These are phyloP conservation scores for Botrytis aclada DNA, from an alignment of 2,329 filamentous ascomycete genomes.

Conservation along the genomic window DNA sequence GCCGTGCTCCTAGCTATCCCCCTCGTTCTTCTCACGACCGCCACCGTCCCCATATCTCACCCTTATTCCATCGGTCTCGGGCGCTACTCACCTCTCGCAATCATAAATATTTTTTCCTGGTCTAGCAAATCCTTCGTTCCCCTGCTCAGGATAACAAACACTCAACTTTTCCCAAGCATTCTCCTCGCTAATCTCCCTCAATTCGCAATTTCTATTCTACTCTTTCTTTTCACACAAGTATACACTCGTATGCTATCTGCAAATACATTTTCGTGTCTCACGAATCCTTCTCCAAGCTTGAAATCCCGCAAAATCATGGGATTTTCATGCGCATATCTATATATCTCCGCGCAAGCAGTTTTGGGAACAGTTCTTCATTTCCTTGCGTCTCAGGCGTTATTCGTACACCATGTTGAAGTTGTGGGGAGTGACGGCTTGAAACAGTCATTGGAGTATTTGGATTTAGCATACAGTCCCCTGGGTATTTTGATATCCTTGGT, in stretches of 20 bases:
- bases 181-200: slow-evolving; percentile 49
- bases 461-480: slow-evolving; percentile 12
- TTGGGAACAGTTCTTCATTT: neutral
- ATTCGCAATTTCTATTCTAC: slow-evolving; percentile 45
- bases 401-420: slow-evolving; percentile 3
- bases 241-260: slow-evolving; percentile 47
- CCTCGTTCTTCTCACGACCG: slow-evolving; percentile 14
- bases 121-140: slow-evolving; percentile 12
- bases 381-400: slow-evolving; percentile 11
- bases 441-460: neutral
- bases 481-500: slow-evolving; percentile 10
- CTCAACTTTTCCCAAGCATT: slow-evolving; percentile 20
- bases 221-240: slow-evolving; percentile 45
- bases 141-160: neutral
- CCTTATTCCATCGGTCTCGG: slow-evolving; percentile 6
- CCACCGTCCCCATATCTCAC: neutral
- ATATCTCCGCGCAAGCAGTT: neutral
- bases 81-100: neutral
- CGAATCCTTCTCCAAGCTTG: neutral
- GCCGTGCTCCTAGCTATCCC: neutral
- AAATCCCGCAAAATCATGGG: slow-evolving; percentile 5
- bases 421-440: neutral
- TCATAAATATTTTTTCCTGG: neutral
- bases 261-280: slow-evolving; percentile 41
- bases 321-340: neutral